Conservation (phyloP, 2,329 filamentous ascomycete species). For the Hypoxylon sp. region DNA sequence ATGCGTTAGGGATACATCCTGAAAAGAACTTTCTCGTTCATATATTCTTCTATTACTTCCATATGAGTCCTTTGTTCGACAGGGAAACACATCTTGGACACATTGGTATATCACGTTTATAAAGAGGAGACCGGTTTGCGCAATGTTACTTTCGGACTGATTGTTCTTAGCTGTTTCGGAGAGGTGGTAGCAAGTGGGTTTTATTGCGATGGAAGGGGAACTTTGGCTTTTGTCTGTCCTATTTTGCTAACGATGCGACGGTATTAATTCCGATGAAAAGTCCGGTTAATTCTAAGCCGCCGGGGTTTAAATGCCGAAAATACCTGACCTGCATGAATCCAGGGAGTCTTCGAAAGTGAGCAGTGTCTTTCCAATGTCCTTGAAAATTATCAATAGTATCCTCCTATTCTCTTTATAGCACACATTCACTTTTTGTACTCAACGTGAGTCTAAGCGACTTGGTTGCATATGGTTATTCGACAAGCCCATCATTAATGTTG, state of each 20-base stretch:
- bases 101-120: neutral
- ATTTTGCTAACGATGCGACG: neutral
- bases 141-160: neutral
- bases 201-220: neutral
- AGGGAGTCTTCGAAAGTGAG: no score
- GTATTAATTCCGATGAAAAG: no score
- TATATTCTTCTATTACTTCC: neutral
- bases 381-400: no score
- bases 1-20: neutral
- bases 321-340: no score
- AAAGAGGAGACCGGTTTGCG: neutral
- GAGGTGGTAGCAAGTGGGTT: conserved; percentile 1
- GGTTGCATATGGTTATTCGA: no score
- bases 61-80: neutral
- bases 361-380: no score
- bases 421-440: no score
- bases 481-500: no score
- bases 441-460: no score
- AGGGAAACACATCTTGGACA: neutral
- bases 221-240: neutral
- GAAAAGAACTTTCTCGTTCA: neutral
- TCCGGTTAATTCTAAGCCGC: no score
- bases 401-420: no score
- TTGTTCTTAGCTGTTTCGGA: neutral
- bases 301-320: no score